Conservation (phyloP, 805 yeast species). For the Cyberlindnera mrakii region DNA sequence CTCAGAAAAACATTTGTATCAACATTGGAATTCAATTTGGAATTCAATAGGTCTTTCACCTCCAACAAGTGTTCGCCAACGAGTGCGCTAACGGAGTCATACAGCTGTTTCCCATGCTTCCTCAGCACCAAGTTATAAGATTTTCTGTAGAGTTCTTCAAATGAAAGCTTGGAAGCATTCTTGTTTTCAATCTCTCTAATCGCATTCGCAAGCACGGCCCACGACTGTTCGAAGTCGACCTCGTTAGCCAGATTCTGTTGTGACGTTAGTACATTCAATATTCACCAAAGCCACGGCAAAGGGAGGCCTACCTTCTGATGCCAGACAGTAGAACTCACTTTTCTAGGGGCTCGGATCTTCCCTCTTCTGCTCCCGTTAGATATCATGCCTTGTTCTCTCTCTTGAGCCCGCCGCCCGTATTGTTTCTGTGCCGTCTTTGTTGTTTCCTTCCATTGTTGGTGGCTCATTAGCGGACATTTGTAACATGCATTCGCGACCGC, state of each 20-base stretch:
- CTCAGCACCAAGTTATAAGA: slow-evolving; percentile 72
- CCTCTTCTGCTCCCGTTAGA: slow-evolving; percentile 38
- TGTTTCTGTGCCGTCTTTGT: neutral
- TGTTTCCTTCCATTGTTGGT: neutral
- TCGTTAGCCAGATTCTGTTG: slow-evolving; percentile 28
- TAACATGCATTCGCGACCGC: too few species aligned
- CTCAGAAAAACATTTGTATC: slow-evolving; percentile 28
- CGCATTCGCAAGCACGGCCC: slow-evolving; percentile 63
- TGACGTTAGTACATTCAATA: neutral
- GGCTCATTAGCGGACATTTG: too few species aligned
- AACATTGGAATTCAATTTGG: slow-evolving; percentile 11
- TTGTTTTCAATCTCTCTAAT: slow-evolving; percentile 65
- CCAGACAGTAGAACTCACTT: slow-evolving; percentile 17
- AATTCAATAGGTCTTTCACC: slow-evolving; percentile 15
- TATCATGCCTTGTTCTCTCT: slow-evolving; percentile 4
- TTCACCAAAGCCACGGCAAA: too few species aligned
- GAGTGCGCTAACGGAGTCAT: slow-evolving; percentile 49
- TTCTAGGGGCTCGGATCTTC: slow-evolving; percentile 63
- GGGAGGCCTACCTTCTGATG: too few species aligned
- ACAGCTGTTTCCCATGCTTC: slow-evolving; percentile 60
- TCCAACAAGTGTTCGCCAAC: slow-evolving; percentile 41
- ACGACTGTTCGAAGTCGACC: slow-evolving; percentile 57
- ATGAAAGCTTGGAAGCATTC: slow-evolving; percentile 68
- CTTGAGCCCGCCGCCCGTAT: neutral
- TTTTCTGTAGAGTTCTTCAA: slow-evolving; percentile 74